phyloP scores from a whole-genome alignment of 2,329 filamentous ascomycete genomes.

The Fusarium falciforme region DNA sequence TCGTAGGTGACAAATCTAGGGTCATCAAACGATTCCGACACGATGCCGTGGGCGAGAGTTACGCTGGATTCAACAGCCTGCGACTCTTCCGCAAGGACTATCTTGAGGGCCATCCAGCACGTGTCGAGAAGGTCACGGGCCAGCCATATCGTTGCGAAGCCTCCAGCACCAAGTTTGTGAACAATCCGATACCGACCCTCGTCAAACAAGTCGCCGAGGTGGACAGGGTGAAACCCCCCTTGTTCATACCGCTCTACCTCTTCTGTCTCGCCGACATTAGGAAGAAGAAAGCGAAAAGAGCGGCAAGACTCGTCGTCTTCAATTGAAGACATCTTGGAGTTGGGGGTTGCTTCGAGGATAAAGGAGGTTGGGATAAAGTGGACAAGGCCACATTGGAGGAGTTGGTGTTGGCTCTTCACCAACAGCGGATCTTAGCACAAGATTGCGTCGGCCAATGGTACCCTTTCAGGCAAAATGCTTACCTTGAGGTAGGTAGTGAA shows the following conservation, averaged over 20 bases:
- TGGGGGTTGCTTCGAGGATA: neutral
- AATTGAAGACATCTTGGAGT: neutral
- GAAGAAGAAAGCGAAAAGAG: neutral
- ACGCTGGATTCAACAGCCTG: neutral
- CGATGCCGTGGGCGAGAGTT: neutral
- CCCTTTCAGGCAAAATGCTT: neutral
- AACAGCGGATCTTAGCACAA: neutral
- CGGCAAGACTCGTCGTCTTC: neutral
- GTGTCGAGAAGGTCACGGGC: slow-evolving; percentile 44
- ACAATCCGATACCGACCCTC: slow-evolving; percentile 53
- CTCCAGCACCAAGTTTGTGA: slow-evolving; percentile 56
- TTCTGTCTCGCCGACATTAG: neutral
- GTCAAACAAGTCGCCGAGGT: slow-evolving; percentile 52
- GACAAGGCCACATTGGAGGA: neutral
- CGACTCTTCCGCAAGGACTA: slow-evolving; percentile 32
- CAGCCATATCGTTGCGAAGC: slow-evolving; percentile 58
- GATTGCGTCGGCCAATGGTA: neutral
- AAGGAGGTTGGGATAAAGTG: neutral
- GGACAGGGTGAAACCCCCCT: slow-evolving; percentile 57
- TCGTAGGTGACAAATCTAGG: slow-evolving; percentile 10
- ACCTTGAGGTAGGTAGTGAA: neutral
- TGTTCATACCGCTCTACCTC: slow-evolving; percentile 41
- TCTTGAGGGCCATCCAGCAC: slow-evolving; percentile 41
- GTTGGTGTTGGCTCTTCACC: neutral
- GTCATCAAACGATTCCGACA: neutral